Conservation (phyloP, 192 early-diverging fungal species). For the Umbelopsis ramanniana region DNA sequence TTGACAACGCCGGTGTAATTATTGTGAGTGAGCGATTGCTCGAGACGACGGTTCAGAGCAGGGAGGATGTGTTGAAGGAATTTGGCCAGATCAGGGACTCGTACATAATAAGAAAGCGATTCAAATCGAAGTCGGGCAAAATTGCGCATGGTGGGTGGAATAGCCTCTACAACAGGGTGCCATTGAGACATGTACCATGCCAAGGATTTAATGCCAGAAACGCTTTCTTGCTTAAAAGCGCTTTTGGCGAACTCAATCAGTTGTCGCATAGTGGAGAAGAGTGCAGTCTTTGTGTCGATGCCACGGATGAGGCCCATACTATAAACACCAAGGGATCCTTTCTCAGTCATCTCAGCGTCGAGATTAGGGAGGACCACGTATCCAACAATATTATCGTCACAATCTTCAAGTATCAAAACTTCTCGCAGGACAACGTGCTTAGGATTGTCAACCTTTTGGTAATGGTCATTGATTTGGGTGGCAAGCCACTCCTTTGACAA, state of each 20-base stretch:
- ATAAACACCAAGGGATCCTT: not conserved
- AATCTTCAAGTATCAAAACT: not conserved
- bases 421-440: not conserved
- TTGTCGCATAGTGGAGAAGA: not conserved
- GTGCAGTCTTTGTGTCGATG: not conserved
- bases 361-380: not conserved
- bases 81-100: not conserved
- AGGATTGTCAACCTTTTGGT: not conserved
- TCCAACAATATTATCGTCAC: not conserved
- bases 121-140: not conserved
- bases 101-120: not conserved
- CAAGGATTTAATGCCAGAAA: not conserved
- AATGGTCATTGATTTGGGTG: not conserved
- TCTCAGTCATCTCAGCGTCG: not conserved
- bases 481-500: not conserved
- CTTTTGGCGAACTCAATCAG: not conserved
- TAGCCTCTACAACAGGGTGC: conserved; percentile 8
- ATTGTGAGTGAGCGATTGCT: not conserved
- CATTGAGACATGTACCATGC: conserved; percentile 8
- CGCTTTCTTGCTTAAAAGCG: not conserved
- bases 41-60: not conserved
- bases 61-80: conserved; percentile 10
- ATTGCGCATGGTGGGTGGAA: not conserved
- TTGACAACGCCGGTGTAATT: not conserved
- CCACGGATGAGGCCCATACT: not conserved